Conservation (phyloP, 805 yeast species). For the Candida endomychidarum region DNA sequence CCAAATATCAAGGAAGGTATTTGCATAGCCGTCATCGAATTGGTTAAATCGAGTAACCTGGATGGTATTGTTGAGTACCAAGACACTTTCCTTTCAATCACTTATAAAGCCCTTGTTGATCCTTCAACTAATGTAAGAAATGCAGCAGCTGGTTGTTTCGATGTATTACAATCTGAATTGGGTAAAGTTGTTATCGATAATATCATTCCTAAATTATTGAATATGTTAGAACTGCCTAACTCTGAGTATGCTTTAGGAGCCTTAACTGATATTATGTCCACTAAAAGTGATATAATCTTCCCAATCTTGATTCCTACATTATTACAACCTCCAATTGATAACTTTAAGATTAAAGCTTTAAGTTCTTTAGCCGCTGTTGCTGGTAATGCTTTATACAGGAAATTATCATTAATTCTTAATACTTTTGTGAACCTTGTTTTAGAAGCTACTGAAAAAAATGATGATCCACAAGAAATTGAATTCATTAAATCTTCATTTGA, state of each 20-base stretch:
- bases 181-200: conserved; percentile 89
- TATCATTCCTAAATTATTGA: conserved; percentile 77
- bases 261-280: conserved; percentile 86
- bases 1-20: conserved; percentile 73
- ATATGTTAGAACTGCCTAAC: conserved; percentile 53
- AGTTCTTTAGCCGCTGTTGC: conserved; percentile 89
- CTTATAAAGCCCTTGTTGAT: conserved; percentile 79
- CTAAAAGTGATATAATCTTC: conserved; percentile 87
- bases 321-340: conserved; percentile 75
- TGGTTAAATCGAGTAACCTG: conserved; percentile 68
- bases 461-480: conserved; percentile 27
- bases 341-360: conserved; percentile 82
- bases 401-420: conserved; percentile 72
- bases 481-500: conserved; percentile 60
- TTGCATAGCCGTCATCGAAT: conserved; percentile 87
- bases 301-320: conserved; percentile 88
- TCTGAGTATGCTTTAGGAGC: conserved; percentile 83
- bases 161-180: conserved; percentile 74
- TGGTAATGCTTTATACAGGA: conserved; percentile 73
- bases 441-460: conserved; percentile 32
- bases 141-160: conserved; percentile 91
- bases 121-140: conserved; percentile 72
- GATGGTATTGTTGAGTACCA: conserved; percentile 66
- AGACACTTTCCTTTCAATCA: conserved; percentile 66
- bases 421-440: conserved; percentile 65